Base-by-base conservation (phyloP, 2,329 filamentous ascomycete species). In the Chaetoscypha palmicola region DNA sequence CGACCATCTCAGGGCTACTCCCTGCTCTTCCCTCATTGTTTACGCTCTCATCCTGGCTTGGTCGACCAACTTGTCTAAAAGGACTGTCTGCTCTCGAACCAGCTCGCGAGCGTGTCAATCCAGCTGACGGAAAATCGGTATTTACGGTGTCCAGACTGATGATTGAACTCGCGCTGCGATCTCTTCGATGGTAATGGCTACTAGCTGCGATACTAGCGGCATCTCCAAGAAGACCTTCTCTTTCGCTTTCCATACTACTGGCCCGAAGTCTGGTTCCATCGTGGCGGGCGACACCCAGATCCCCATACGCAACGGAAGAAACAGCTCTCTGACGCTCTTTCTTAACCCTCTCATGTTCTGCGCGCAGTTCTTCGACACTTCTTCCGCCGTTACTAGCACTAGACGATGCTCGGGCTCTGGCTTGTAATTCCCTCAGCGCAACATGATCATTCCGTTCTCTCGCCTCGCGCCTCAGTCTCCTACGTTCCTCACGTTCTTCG, bases 221-320 rank as follows among this genome's bases (percentile, higher is more conserved):
- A 51, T 83, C 81, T 24, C 82, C 84, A 10, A 91, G 70, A 7
- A 91, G 66, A 1, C 84, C 84, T 33, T 81, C 68, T 22, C 79
- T 70, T 59, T 91, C 84, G 56, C 81, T 86, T 53, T 89, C 85
- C 14, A 71, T 73, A 50, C 83, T 89, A 57, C 81, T 83, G 26
- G 82, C 83, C 22, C 86, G 74, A 21, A 92, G 65, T 35, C 86
- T 71, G 1, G 83, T 86, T 38, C 86, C 86, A 55, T 92, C 86
- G 56, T 86, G 84, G 34, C 83, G 72, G 1, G 83, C 85, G 11
- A 90, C 76, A 24, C 86, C 86, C 3, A 92, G 64, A 32, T 86
- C 83, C 8, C 76, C 83, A 55, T 92, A 92, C 33, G 80, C 79
- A 14, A 92, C 86, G 44, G 79, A 82, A 34, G 83, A 86, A 3